phyloP scores from a whole-genome alignment of 495 filamentous ascomycete genomes.

The Copromyces sp. region DNA sequence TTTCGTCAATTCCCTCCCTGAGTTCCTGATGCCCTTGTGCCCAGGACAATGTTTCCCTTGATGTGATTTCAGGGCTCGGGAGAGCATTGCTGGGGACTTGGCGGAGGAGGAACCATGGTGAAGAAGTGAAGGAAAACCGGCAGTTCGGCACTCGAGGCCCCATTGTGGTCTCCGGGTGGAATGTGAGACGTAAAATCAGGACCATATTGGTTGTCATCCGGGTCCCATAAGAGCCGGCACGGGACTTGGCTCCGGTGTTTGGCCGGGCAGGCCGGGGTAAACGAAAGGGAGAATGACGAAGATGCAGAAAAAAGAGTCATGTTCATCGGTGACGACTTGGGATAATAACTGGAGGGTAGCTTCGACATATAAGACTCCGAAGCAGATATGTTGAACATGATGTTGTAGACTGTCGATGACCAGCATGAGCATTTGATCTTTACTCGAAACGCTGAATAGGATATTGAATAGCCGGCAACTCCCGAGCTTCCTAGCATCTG shows the following conservation, averaged over 20 bases:
- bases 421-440: background rate
- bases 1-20: background rate
- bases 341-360: background rate
- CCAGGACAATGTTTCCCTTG: background rate
- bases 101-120: background rate
- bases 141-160: background rate
- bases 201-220: background rate
- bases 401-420: background rate
- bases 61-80: background rate
- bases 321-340: background rate
- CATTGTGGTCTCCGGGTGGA: background rate
- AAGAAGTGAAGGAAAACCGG: background rate
- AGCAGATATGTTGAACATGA: background rate
- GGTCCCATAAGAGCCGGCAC: background rate
- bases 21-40: background rate
- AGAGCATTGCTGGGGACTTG: background rate
- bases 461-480: background rate
- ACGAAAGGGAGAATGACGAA: background rate
- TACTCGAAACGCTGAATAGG: background rate
- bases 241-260: background rate
- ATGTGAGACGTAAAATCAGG: background rate
- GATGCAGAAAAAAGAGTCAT: background rate
- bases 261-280: background rate
- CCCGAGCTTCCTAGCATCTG: background rate
- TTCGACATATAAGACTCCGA: background rate